Evolutionary conservation across 257 asterid species (phyloP), one percentile per base, ranked within the genome.

Genomic region (Prunella vulgaris): DNA sequence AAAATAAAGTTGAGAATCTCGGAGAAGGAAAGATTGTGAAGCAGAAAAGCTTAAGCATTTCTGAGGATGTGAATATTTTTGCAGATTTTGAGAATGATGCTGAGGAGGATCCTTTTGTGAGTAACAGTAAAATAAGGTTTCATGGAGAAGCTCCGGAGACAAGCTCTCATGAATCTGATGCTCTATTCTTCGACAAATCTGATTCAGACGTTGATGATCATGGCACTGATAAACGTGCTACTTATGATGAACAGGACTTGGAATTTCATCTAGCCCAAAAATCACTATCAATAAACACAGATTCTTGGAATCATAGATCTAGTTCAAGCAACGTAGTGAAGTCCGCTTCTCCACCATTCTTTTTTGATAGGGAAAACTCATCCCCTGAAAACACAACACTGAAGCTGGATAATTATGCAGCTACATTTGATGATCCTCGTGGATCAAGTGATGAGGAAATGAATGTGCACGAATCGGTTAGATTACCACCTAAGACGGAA

Each of bases 371-470:
- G 75, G 79, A 76, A 67, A 77, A 76, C 76, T 70, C 82, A 3
- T 70, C 67, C 66, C 76, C 90, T 27, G 89, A 68, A 59, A 81
- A 62, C 22, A 51, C 70, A 65, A 62, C 78, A 46, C 17, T 82
- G 12, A 67, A 74, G 64, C 72, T 57, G 63, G 84, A 81, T 76
- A 59, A 62, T 66, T 60, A 44, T 38, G 81, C 73, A 74, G 79
- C 69, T 65, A 76, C 75, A 7, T 93, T 82, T 79, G 99, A 90
- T 81, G 88, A 87, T 71, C 82, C 95, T 18, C 89, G 87, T 65
- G 85, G 84, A 48, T 63, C 67, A 68, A 80, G 76, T 76, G 96
- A 88, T 59, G 79, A 59, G 35, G 86, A 79, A 28, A 57, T 57
- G 75, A 51, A 40, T 64, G 69, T 57, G 72, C 42, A 28, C 68